phyloP scores from a whole-genome alignment of 805 yeast species.

The Candida odintsovae region DNA sequence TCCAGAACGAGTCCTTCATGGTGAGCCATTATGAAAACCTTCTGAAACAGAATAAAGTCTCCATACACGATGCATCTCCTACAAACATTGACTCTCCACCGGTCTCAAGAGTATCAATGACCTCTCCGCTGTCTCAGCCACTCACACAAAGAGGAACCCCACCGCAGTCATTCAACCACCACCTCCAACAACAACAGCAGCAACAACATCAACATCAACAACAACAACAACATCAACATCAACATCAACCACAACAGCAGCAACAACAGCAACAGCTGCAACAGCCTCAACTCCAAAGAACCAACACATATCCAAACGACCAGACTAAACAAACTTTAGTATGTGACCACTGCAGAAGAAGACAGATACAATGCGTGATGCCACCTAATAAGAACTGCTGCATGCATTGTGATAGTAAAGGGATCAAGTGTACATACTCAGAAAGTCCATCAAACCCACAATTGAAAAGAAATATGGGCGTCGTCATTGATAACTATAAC shows the following conservation, averaged over 20 bases:
- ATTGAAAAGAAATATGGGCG: conserved; percentile 29
- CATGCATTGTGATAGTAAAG: conserved; percentile 70
- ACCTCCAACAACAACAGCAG: not conserved
- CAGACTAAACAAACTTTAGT: conserved; percentile 32
- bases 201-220: not conserved
- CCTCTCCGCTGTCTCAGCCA: conserved; percentile 3
- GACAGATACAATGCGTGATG: conserved; percentile 74
- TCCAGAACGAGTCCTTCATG: conserved; percentile 7
- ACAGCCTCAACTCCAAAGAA: conserved; percentile 2
- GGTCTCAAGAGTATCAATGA: conserved; percentile 7
- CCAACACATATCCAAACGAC: conserved; percentile 1
- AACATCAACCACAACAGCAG: not conserved
- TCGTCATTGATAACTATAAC: conserved; percentile 11
- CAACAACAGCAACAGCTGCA: conserved; percentile 3
- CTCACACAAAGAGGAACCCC: not conserved
- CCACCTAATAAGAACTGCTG: conserved; percentile 60
- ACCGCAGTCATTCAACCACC: not conserved
- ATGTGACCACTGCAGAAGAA: conserved; percentile 79
- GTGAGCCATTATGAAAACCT: conserved; percentile 20
- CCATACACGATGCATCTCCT: conserved; percentile 20
- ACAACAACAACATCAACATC: not conserved
- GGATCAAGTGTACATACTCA: conserved; percentile 69
- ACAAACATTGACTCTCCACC: conserved; percentile 14
- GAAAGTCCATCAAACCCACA: conserved; percentile 41
- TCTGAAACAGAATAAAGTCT: conserved; percentile 20